A percentile compares a stretch with the other conserved stretches of the same genome.
Conservation (phyloP, 306 rosid genomes). For the Trifolium pratense region DNA sequence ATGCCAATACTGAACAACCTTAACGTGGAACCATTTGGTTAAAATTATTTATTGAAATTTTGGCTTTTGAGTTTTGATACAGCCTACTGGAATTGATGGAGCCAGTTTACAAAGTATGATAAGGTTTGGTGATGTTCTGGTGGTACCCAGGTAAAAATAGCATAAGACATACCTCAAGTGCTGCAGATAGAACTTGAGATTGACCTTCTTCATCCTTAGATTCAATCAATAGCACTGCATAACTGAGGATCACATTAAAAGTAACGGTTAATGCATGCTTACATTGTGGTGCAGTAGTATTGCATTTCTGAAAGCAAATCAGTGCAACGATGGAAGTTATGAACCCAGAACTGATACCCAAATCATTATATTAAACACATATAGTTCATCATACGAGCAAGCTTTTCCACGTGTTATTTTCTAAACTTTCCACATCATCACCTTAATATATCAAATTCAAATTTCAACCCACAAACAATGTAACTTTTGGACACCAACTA, state of each 20-base stretch:
- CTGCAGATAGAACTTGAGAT: conserved; percentile 91
- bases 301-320: conserved; percentile 35
- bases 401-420: too few species aligned
- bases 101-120: not conserved
- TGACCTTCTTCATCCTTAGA: conserved; percentile 90
- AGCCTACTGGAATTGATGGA: conserved; percentile 25
- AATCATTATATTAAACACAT: too few species aligned
- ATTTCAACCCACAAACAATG: too few species aligned
- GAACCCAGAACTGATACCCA: conserved; percentile 28
- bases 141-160: conserved; percentile 28
- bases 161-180: conserved; percentile 71
- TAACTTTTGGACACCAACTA: too few species aligned
- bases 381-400: too few species aligned
- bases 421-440: too few species aligned
- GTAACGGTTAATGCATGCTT: conserved; percentile 38
- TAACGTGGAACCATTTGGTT: not conserved
- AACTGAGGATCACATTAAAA: conserved; percentile 59
- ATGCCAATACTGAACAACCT: not conserved
- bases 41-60: conserved; percentile 18
- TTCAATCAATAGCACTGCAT: conserved; percentile 77
- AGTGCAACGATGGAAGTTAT: conserved; percentile 24
- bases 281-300: conserved; percentile 29
- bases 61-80: conserved; percentile 13
- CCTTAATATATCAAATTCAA: too few species aligned
- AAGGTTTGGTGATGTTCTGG: not conserved